phyloP scores from a whole-genome alignment of 1,284 basidiomycete species.

The Marasmius fiardii region DNA sequence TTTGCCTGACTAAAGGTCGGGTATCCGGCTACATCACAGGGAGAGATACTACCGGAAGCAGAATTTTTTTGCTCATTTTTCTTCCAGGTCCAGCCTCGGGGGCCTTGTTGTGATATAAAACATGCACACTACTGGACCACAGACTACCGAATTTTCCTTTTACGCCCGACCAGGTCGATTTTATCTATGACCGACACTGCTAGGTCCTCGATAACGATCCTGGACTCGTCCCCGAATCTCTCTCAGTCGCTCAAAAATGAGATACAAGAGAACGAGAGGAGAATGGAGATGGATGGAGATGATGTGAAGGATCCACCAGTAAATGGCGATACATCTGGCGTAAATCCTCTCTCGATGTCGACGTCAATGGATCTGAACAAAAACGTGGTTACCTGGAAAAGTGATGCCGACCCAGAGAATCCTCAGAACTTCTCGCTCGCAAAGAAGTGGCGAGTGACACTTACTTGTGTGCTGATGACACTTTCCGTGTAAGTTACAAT shows the following conservation, averaged over 20 bases:
- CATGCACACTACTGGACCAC: background rate
- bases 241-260: no score
- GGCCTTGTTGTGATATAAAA: background rate
- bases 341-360: no score
- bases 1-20: background rate
- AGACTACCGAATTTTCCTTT: background rate
- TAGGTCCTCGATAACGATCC: background rate
- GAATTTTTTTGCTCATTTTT: background rate
- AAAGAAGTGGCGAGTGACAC: conserved; percentile 6
- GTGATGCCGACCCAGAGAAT: conserved; percentile 28
- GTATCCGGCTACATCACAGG: background rate
- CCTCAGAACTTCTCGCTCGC: conserved; percentile 28
- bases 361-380: no score
- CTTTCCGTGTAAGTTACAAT: conserved; percentile 12
- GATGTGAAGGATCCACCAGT: no score
- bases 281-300: no score
- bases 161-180: background rate
- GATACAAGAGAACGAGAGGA: no score
- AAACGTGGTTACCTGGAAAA: conserved; percentile 13
- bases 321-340: no score
- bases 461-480: conserved; percentile 14
- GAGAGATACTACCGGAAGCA: background rate
- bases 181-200: background rate
- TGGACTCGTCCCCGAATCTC: background rate
- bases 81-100: background rate